phyloP scores from a whole-genome alignment of 345 rosid genomes.

The Eucalyptus lansdowneana region DNA sequence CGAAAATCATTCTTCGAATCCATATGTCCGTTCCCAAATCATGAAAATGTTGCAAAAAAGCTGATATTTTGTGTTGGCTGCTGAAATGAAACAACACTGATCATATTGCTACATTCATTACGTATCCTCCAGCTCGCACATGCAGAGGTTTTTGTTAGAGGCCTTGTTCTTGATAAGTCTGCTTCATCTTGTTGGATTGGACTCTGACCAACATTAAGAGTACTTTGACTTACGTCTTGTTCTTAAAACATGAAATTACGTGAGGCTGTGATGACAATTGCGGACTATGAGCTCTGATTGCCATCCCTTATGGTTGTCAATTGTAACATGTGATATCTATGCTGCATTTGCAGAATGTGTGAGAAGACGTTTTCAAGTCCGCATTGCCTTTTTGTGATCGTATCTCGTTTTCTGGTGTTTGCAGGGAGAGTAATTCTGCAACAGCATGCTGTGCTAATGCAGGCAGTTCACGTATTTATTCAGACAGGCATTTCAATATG shows the following conservation, averaged over 20 bases:
- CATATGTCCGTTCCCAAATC: not conserved
- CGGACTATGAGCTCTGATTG: not conserved
- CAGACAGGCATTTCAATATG: constrained; percentile 8
- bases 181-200: not conserved
- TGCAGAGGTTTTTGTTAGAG: not conserved
- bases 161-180: not conserved
- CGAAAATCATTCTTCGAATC: not conserved
- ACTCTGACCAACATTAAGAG: not conserved
- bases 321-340: not conserved
- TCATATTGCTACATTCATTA: not conserved
- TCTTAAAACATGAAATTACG: not conserved
- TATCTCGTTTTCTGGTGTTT: not conserved
- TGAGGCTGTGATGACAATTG: not conserved
- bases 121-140: not conserved
- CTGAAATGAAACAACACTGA: not conserved
- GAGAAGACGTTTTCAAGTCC: not conserved
- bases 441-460: constrained; percentile 13
- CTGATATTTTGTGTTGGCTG: not conserved
- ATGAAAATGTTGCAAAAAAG: not conserved
- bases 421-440: constrained; percentile 23
- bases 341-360: not conserved
- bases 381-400: not conserved
- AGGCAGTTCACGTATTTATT: not conserved
- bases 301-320: not conserved
- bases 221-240: not conserved